Evolutionary conservation across 768 basidiomycete genomes (phyloP), one percentile per base, ranked within the genome.

Genomic region (Tulasnella sp.): DNA sequence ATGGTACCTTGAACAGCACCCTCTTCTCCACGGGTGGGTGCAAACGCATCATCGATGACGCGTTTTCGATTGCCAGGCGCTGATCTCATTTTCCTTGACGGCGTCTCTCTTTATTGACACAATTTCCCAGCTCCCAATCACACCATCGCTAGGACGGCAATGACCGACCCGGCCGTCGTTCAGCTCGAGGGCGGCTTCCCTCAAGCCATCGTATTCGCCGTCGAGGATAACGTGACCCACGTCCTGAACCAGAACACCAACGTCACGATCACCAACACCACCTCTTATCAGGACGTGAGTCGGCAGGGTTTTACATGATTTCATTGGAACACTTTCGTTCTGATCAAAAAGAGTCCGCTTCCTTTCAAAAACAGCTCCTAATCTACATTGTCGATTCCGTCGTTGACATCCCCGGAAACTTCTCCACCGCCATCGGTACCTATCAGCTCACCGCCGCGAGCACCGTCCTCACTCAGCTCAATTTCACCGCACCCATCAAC

Each of bases 71-170:
- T 15, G 22, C 25, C 17, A 55, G 38, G 2, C 43, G 34, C 7
- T 15, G 27, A 38, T 30, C 22, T 52, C 51, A 52, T 52, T 25
- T 5, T 49, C 19, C 17, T 42, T 55, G 53, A 55, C 53, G 53
- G 38, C 53, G 43, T 44, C 52, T n/a, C 9, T 27, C 22, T 55
- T 42, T 17, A 3, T 19, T 55, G 10, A 21, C 15, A 21, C n/a
- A 19, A n/a, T 17, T 17, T 52, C 34, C 29, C 70, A 15, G 77
- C 71, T 59, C 83, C 84, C 1, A 80, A 78, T 63, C 73, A 75
- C 62, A 85, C 84, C 0, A 69, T 88, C 55, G 82, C 81, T 1
- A 77, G 82, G 42, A 83, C 85, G 0, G 70, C 82, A n/a, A 73
- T 86, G 44, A 77, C 76, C 44, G 74, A 77, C 41, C 65, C 76